Evolutionary conservation across 176 grass and related monocot genomes (phyloP).

Genomic region (Triticum dicoccoides): DNA sequence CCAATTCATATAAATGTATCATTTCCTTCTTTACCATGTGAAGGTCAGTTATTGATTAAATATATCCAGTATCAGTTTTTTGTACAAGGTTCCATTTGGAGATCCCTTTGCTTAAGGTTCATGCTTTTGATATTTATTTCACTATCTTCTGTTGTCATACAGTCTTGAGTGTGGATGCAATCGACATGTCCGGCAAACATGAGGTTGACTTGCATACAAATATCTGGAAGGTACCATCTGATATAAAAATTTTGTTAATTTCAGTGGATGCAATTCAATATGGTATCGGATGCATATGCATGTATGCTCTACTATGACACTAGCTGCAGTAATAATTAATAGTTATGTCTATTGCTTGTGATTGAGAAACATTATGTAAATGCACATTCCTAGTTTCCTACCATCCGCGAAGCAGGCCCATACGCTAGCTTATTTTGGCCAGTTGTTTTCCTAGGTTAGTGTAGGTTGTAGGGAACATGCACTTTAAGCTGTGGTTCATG

Average conservation of each 20-base stretch:
- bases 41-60: slow-evolving; percentile 55
- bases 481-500: slow-evolving; percentile 13
- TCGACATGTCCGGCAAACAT: slow-evolving; percentile 98
- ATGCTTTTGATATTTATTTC: slow-evolving; percentile 22
- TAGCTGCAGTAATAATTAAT: slow-evolving; percentile 10
- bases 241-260: slow-evolving; percentile 13
- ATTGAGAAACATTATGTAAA: not conserved
- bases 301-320: not conserved
- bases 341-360: not conserved
- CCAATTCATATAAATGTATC: slow-evolving; percentile 98
- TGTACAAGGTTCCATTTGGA: not conserved
- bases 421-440: not conserved
- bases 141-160: slow-evolving; percentile 21
- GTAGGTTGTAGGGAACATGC: not conserved
- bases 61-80: not conserved
- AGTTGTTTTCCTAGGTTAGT: slow-evolving; percentile 20
- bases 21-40: slow-evolving; percentile 95
- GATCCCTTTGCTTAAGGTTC: not conserved
- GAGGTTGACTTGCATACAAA: slow-evolving; percentile 99
- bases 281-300: not conserved
- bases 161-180: slow-evolving; percentile 96
- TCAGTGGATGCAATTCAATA: not conserved
- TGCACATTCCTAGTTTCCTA: not conserved
- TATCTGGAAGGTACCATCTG: slow-evolving; percentile 89
- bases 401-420: not conserved